These are phyloP conservation scores for Aspergillus funiculosus DNA, from an alignment of 495 filamentous ascomycete genomes.

Conservation along the genomic window DNA sequence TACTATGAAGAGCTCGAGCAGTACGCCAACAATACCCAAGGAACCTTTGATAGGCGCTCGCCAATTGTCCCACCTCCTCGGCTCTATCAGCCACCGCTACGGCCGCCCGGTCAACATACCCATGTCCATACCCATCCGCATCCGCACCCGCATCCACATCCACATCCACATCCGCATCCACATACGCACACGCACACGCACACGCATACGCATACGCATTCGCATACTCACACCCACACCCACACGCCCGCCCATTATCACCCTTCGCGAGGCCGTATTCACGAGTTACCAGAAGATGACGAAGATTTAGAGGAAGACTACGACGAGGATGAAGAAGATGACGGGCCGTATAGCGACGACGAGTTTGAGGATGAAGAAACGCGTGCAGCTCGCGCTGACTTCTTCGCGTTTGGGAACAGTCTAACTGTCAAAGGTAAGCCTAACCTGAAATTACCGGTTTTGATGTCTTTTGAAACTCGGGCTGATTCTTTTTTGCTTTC, in stretches of 20 bases:
- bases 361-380: conserved; percentile 49
- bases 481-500: conserved; percentile 29
- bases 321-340: conserved; percentile 53
- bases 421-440: conserved; percentile 88
- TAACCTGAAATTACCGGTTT: conserved; percentile 1
- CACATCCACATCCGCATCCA: too few relatives aligned
- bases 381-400: conserved; percentile 58
- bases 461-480: conserved; percentile 10
- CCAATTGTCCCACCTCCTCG: conserved; percentile 63
- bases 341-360: conserved; percentile 52
- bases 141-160: too few relatives aligned
- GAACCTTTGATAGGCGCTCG: conserved; percentile 47
- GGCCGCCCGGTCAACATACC: conserved; percentile 39
- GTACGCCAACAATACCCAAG: conserved; percentile 86
- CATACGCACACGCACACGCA: too few relatives aligned
- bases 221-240: too few relatives aligned
- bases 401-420: conserved; percentile 96
- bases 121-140: conserved; percentile 45
- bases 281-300: conserved; percentile 64
- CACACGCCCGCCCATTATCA: conserved; percentile 45
- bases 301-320: conserved; percentile 55
- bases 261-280: conserved; percentile 45
- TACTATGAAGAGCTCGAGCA: conserved; percentile 98
- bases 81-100: conserved; percentile 43
- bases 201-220: too few relatives aligned